Evolutionary conservation across 2,329 filamentous ascomycete species (phyloP), one percentile per base, ranked within the genome.

Genomic region (Diaporthe caulivora): DNA sequence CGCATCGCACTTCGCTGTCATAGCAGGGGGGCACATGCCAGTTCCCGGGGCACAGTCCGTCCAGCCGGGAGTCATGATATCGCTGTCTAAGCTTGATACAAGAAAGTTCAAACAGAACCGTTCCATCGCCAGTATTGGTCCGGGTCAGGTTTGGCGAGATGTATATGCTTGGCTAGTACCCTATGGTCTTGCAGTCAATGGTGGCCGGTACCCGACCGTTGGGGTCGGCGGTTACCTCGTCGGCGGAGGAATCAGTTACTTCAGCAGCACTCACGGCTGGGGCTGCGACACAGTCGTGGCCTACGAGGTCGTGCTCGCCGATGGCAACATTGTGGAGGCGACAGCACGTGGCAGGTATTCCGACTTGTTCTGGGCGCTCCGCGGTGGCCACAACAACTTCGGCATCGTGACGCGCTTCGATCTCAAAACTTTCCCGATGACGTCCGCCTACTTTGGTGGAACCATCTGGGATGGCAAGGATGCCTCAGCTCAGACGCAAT

Each of bases 321-420:
- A 81, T 9, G 53, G 67, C 29, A 21, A 24, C 3, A 51, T 70
- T 18, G 53, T 70, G 37, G 67, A 60, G 26, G 78, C 85, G 40
- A 81, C 81, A 17, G 83, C 82, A 5, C 31, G 83, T 80, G 47
- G 76, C 73, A 2, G 67, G 74, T 0, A 75, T 78, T 3, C 79
- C 0, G 85, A 88, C 71, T 81, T 88, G 1, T 87, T 80, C 75
- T 82, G 80, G 75, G 86, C 85, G 1, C 80, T 87, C 1, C 83
- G 84, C 55, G 87, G 86, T 3, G 86, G 86, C 15, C 80, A 81
- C 26, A 84, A 82, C 76, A 87, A 87, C 75, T 86, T 86, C 68
- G 85, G 84, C 47, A 79, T 83, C 72, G 80, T 82, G 0, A 81
- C 84, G 13, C 76, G 76, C 6, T 82, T 83, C 71, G 79, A 81